These are phyloP conservation scores for Malassezia vespertilionis DNA, from an alignment of 1,284 basidiomycete genomes.

Conservation along the genomic window DNA sequence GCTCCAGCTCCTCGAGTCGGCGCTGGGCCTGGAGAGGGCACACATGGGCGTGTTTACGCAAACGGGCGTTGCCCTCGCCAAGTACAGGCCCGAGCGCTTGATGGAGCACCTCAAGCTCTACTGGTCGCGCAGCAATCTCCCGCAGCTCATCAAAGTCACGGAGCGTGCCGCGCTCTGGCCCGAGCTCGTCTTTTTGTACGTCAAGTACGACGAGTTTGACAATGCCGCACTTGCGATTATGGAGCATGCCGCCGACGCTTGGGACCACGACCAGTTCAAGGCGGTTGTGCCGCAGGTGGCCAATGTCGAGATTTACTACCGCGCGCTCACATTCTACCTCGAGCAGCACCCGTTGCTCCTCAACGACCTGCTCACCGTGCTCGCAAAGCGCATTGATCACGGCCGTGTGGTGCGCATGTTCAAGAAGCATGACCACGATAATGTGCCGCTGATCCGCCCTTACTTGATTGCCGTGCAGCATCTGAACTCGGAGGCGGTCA, in stretches of 20 bases:
- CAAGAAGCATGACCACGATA: slow-evolving; percentile 68
- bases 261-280: slow-evolving; percentile 94
- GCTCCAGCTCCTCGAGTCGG: slow-evolving; percentile 79
- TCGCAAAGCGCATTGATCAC: slow-evolving; percentile 88
- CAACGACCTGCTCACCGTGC: slow-evolving; percentile 80
- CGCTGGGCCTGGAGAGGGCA: slow-evolving; percentile 79
- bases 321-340: slow-evolving; percentile 56
- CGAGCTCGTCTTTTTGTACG: slow-evolving; percentile 95
- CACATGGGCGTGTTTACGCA: slow-evolving; percentile 82
- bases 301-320: slow-evolving; percentile 97
- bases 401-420: slow-evolving; percentile 90
- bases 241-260: slow-evolving; percentile 88
- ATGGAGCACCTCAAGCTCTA: slow-evolving; percentile 99
- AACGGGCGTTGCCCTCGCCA: slow-evolving; percentile 85
- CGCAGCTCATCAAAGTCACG: slow-evolving; percentile 83
- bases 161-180: slow-evolving; percentile 96
- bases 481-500: slow-evolving; percentile 89
- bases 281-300: slow-evolving; percentile 56
- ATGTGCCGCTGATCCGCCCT: slow-evolving; percentile 84
- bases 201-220: slow-evolving; percentile 94
- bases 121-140: slow-evolving; percentile 92
- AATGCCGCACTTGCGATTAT: slow-evolving; percentile 97
- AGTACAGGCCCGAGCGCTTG: slow-evolving; percentile 91
- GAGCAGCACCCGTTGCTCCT: slow-evolving; percentile 85
- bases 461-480: slow-evolving; percentile 95